phyloP scores from a whole-genome alignment of 495 filamentous ascomycete species.

The Penicillium malachiteum region DNA sequence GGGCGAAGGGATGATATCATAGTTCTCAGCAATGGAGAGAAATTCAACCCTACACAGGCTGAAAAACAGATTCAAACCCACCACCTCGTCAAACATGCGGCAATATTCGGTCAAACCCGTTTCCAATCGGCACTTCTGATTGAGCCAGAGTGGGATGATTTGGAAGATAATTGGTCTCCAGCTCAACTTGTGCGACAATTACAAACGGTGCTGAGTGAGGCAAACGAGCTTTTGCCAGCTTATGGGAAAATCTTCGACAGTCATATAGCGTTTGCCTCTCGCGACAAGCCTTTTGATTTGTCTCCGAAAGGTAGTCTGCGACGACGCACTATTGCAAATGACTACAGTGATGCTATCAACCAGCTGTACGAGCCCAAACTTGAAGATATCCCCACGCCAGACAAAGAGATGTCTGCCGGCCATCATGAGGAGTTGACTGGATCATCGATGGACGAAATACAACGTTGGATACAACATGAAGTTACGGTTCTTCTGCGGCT shows the following conservation, averaged over 20 bases:
- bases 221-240: not conserved
- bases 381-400: too few species aligned
- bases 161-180: not conserved
- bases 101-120: constrained; percentile 33
- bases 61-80: constrained; percentile 27
- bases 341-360: not conserved
- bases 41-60: constrained; percentile 37
- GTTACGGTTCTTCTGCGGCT: not conserved
- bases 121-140: constrained; percentile 36
- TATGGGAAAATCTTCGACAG: constrained; percentile 1
- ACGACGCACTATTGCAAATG: not conserved
- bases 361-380: not conserved
- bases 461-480: not conserved
- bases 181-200: too few species aligned
- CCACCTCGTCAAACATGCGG: constrained; percentile 19
- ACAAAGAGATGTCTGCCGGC: not conserved
- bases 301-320: constrained; percentile 3
- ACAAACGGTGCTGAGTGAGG: not conserved
- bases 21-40: constrained; percentile 41
- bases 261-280: not conserved
- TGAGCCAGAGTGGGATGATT: constrained; percentile 19
- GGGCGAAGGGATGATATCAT: constrained; percentile 38
- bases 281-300: not conserved
- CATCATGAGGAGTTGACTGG: not conserved
- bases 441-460: not conserved